Conservation (phyloP, 1,139 yeast genomes). For the Pichia sp. region DNA sequence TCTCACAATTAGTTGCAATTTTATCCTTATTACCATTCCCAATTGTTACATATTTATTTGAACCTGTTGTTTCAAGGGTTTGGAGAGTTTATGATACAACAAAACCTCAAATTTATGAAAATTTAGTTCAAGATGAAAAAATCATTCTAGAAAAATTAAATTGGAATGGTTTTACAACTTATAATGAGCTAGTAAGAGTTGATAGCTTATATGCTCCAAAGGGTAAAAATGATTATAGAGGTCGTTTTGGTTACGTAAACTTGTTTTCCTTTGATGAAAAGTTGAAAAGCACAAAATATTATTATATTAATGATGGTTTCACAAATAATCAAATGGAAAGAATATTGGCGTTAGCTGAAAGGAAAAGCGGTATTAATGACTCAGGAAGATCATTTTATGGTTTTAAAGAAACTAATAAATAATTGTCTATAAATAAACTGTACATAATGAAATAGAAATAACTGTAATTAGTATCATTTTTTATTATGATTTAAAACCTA, state of each 20-base stretch:
- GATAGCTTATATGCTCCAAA: conserved; percentile 38
- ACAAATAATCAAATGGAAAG: conserved; percentile 84
- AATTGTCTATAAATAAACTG: neutral
- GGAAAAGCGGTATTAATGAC: conserved; percentile 49
- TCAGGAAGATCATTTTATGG: conserved; percentile 49
- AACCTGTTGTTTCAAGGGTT: conserved; percentile 65
- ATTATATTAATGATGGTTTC: conserved; percentile 62
- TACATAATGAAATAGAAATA: neutral
- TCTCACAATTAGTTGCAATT: conserved; percentile 40
- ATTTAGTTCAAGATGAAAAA: conserved; percentile 53
- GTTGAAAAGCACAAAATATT: conserved; percentile 34
- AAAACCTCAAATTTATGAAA: conserved; percentile 61
- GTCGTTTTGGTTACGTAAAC: conserved; percentile 50
- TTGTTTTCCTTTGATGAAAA: conserved; percentile 46
- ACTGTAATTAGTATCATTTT: neutral
- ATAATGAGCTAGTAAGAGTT: conserved; percentile 52
- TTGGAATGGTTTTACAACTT: conserved; percentile 59
- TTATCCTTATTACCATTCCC: conserved; percentile 45
- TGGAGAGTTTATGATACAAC: conserved; percentile 60
- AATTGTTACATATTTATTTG: conserved; percentile 48
- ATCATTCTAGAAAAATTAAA: conserved; percentile 65
- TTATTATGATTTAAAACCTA: conserved; percentile 8
- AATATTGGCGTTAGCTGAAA: conserved; percentile 73
- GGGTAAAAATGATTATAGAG: conserved; percentile 26
- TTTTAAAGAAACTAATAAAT: neutral